These are phyloP conservation scores for Fraxinus baroniana DNA, from an alignment of 305 asterid species.

Conservation along the genomic window DNA sequence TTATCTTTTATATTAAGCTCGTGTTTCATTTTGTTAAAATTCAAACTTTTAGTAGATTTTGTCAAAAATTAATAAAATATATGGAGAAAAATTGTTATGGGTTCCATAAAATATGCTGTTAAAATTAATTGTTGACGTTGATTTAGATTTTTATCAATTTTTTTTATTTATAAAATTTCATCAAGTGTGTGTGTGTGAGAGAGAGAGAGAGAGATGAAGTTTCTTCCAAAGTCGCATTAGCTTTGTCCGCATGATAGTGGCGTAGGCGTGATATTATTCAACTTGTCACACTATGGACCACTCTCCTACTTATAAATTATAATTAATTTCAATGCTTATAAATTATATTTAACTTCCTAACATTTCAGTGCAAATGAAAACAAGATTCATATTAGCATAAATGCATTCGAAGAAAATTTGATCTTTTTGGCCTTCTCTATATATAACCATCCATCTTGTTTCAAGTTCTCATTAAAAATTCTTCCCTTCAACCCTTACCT, in stretches of 20 bases:
- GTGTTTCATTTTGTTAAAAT: too few species aligned
- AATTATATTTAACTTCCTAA: neutral
- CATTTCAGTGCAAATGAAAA: neutral
- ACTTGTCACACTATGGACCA: conserved; percentile 51
- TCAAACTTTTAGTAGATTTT: too few species aligned
- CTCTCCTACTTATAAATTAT: conserved; percentile 16
- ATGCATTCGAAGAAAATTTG: neutral
- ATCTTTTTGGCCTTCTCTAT: conserved; percentile 25
- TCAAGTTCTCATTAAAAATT: neutral
- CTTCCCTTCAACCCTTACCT: conserved; percentile 16
- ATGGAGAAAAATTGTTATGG: neutral
- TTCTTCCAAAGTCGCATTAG: conserved; percentile 15
- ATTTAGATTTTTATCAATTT: too few species aligned
- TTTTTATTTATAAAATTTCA: neutral
- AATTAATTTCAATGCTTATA: neutral
- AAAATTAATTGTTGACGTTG: too few species aligned
- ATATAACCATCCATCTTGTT: conserved; percentile 18
- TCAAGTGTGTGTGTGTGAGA: neutral
- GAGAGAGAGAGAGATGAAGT: neutral
- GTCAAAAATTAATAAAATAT: too few species aligned
- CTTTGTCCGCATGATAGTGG: conserved; percentile 48
- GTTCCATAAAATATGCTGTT: too few species aligned
- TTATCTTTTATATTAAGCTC: neutral
- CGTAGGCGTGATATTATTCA: conserved; percentile 49
- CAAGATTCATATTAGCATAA: neutral